Conservation (phyloP, 164 flowering plant species). For the Vitis vinifera region DNA sequence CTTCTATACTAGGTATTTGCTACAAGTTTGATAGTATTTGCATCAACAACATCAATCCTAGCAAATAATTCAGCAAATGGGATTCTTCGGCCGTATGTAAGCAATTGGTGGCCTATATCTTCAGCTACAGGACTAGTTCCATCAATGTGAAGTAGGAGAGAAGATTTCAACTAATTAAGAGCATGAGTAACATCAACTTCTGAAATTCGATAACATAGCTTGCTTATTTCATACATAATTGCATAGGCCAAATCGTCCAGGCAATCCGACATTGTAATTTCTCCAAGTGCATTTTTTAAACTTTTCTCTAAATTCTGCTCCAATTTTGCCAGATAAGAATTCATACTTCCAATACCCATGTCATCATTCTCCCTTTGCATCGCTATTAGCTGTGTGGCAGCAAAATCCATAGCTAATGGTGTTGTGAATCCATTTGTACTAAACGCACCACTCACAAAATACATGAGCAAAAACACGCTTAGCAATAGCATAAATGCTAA, state of each 20-base stretch:
- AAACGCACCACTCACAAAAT: too few relatives aligned
- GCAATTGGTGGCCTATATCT: conserved; percentile 97
- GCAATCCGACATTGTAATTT: too few relatives aligned
- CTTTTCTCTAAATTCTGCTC: too few relatives aligned
- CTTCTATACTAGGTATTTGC: conserved; percentile 38
- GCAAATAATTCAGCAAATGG: conserved; percentile 87
- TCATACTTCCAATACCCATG: too few relatives aligned
- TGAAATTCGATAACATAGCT: conserved; percentile 76
- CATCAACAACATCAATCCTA: conserved; percentile 92
- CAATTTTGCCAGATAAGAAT: too few relatives aligned
- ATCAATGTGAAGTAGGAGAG: conserved; percentile 85
- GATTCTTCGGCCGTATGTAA: conserved; percentile 88
- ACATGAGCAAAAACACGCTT: conserved; percentile 27
- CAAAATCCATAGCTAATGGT: too few relatives aligned
- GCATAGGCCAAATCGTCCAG: conserved; percentile 51
- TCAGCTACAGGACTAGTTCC: conserved; percentile 94
- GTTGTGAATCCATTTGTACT: too few relatives aligned
- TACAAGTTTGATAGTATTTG: conserved; percentile 84
- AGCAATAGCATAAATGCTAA: conserved; percentile 92
- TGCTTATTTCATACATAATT: conserved; percentile 83
- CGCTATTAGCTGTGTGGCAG: too few relatives aligned
- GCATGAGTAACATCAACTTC: conserved; percentile 94
- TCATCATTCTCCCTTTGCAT: too few relatives aligned
- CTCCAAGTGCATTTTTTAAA: too few relatives aligned
- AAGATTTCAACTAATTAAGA: conserved; percentile 92